Evolutionary conservation across 2,329 filamentous ascomycete genomes (phyloP).

Genomic region (Xylariaceae sp.): DNA sequence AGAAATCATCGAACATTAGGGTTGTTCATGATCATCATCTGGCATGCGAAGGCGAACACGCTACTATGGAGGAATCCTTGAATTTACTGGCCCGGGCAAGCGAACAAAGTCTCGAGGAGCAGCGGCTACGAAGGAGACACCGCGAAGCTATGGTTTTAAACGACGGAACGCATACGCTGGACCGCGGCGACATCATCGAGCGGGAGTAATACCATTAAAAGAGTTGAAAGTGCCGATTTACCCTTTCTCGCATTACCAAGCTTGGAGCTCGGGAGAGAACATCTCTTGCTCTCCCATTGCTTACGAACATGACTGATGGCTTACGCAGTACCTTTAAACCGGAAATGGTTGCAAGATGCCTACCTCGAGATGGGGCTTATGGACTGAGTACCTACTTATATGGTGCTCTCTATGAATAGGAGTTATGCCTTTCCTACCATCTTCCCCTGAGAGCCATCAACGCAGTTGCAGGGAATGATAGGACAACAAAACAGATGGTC

Average conservation of each 20-base stretch:
- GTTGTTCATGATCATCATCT: conserved; percentile 35
- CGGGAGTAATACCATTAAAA: conserved; percentile 42
- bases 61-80: conserved; percentile 29
- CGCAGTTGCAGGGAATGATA: not conserved
- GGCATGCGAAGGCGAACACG: conserved; percentile 26
- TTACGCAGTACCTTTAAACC: not conserved
- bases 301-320: not conserved
- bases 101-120: conserved; percentile 60
- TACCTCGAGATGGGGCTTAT: too few relatives aligned
- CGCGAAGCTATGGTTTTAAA: conserved; percentile 88
- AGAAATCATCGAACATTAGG: conserved; percentile 31
- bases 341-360: too few relatives aligned
- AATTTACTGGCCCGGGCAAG: conserved; percentile 36
- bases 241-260: not conserved
- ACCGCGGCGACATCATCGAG: conserved; percentile 74
- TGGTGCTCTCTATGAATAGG: not conserved
- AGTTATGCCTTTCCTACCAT: not conserved
- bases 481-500: not conserved
- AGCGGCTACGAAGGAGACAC: conserved; percentile 67
- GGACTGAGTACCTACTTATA: too few relatives aligned
- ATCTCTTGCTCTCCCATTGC: not conserved
- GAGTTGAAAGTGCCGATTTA: conserved; percentile 22
- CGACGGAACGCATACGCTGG: conserved; percentile 72
- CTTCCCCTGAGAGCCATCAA: not conserved
- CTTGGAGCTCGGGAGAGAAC: not conserved